A percentile compares a stretch with the other conserved stretches of the same genome.
phyloP scores from a whole-genome alignment of 306 rosid species.

The Dalbergia cochinchinensis region DNA sequence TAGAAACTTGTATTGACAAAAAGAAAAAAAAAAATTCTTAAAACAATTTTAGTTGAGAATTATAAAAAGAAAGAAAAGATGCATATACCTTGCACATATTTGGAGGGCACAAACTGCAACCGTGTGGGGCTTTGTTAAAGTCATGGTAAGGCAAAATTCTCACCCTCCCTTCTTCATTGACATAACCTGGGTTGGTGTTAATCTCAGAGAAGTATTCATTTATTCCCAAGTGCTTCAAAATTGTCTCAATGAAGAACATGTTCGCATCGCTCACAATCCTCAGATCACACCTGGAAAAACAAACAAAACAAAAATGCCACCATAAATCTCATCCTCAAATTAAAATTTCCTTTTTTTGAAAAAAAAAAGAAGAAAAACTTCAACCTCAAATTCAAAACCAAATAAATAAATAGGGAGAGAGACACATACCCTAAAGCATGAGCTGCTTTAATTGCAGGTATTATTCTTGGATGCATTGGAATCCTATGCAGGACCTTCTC shows the following conservation, averaged over 20 bases:
- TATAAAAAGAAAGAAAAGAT: neutral
- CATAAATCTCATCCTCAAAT: neutral
- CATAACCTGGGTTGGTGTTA: constrained; percentile 74
- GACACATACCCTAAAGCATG: constrained; percentile 61
- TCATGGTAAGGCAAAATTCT: constrained; percentile 68
- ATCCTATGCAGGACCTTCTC: constrained; percentile 56
- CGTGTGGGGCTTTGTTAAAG: constrained; percentile 65
- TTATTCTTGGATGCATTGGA: constrained; percentile 65
- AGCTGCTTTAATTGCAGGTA: constrained; percentile 72
- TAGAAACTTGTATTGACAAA: neutral
- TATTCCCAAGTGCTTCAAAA: constrained; percentile 73
- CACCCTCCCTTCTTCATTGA: constrained; percentile 68
- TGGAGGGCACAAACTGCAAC: constrained; percentile 75
- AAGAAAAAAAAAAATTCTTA: too few species aligned
- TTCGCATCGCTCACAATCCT: constrained; percentile 89
- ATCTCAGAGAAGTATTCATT: constrained; percentile 73
- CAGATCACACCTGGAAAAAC: constrained; percentile 70
- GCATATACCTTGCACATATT: constrained; percentile 87
- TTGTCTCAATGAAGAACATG: constrained; percentile 70
- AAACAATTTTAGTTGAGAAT: too few species aligned
- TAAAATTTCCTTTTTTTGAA: neutral
- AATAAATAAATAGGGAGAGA: neutral
- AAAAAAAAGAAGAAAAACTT: neutral
- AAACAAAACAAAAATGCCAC: neutral
- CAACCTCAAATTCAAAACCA: neutral